Conservation (phyloP, 495 filamentous ascomycete genomes). For the Lasiosphaeria hispida region DNA sequence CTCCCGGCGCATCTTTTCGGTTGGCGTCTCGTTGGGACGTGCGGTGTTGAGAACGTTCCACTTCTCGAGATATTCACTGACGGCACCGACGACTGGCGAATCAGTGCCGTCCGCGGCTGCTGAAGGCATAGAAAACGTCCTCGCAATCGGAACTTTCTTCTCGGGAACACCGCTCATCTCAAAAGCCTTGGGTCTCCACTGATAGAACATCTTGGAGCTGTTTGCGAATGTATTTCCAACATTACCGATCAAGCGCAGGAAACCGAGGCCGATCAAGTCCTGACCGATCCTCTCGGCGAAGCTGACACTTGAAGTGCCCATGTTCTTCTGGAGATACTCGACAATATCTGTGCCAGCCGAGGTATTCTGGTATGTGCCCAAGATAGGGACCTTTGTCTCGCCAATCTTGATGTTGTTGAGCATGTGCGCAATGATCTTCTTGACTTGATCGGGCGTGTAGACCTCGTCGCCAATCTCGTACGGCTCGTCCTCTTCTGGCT, state of each 20-base stretch:
- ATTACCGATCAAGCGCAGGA: conserved; percentile 85
- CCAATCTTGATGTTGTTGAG: conserved; percentile 79
- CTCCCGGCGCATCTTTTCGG: conserved; percentile 82
- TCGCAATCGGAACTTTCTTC: conserved; percentile 69
- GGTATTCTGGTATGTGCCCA: conserved; percentile 91
- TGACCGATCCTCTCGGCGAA: conserved; percentile 93
- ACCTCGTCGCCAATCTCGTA: conserved; percentile 87
- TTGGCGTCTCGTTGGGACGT: conserved; percentile 81
- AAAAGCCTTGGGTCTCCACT: conserved; percentile 92
- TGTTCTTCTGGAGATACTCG: conserved; percentile 85
- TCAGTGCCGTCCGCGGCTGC: conserved; percentile 57
- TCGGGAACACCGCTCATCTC: conserved; percentile 82
- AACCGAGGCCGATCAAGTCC: conserved; percentile 82
- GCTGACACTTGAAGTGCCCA: conserved; percentile 77
- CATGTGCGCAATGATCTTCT: conserved; percentile 86
- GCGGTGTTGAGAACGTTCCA: conserved; percentile 92
- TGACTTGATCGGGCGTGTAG: conserved; percentile 79
- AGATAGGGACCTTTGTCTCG: conserved; percentile 90
- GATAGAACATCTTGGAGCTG: conserved; percentile 93
- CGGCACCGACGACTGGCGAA: conserved; percentile 70
- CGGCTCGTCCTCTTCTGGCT: conserved; percentile 64
- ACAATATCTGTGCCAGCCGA: conserved; percentile 89
- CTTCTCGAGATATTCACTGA: conserved; percentile 81
- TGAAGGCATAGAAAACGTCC: conserved; percentile 64
- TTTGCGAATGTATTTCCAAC: conserved; percentile 96